Conservation (phyloP, 2,329 filamentous ascomycete species). For the Pseudogymnoascus sp. region DNA sequence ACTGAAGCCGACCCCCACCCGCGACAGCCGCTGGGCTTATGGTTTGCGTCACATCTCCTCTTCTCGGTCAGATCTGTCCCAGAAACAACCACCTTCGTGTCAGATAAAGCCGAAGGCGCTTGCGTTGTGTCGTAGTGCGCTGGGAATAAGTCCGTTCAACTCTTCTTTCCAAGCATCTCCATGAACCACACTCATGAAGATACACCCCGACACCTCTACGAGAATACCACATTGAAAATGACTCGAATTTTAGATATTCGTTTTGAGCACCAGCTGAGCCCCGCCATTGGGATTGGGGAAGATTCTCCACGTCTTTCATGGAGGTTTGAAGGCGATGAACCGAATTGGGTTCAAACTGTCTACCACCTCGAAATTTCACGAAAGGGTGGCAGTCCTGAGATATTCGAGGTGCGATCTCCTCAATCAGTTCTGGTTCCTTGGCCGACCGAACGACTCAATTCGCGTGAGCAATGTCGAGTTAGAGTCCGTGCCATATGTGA, state of each 20-base stretch:
- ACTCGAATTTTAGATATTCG: background rate
- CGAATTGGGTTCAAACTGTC: constrained; percentile 35
- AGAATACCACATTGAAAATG: background rate
- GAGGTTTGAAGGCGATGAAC: constrained; percentile 32
- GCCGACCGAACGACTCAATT: constrained; percentile 30
- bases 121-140: background rate
- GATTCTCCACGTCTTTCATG: constrained; percentile 38
- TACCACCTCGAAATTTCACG: constrained; percentile 37
- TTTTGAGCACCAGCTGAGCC: background rate
- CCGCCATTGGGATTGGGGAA: constrained; percentile 37
- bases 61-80: background rate
- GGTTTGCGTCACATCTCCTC: background rate
- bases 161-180: background rate
- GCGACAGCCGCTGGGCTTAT: background rate
- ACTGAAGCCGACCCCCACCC: background rate
- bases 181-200: background rate
- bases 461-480: constrained; percentile 23
- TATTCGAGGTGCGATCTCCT: constrained; percentile 12
- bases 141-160: background rate
- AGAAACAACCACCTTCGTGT: background rate
- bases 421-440: constrained; percentile 37
- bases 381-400: background rate
- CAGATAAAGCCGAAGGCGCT: background rate
- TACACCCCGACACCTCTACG: background rate
- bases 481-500: constrained; percentile 24